Evolutionary conservation across 768 basidiomycete genomes (phyloP), one percentile per base, ranked within the genome.

Genomic region (Plicaturopsis crispa): DNA sequence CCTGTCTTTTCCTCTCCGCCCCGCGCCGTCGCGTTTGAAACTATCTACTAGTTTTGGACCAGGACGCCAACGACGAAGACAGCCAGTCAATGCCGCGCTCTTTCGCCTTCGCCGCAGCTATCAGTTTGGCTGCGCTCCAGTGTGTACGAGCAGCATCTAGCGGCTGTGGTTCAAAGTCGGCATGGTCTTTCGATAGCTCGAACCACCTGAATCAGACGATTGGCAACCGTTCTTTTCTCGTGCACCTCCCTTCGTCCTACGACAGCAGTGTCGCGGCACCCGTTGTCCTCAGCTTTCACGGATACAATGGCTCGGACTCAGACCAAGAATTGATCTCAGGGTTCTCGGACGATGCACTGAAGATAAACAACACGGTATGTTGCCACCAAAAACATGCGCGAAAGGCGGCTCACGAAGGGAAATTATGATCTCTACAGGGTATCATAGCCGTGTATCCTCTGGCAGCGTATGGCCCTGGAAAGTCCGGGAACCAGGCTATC

Each of bases 401-500:
- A n/a, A n/a, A n/a, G n/a, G n/a, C n/a, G n/a, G n/a, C n/a, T n/a
- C n/a, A n/a, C n/a, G n/a, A n/a, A n/a, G n/a, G n/a, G n/a, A n/a
- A n/a, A n/a, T n/a, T n/a, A n/a, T n/a, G n/a, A n/a, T n/a, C n/a
- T n/a, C n/a, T n/a, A n/a, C n/a, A n/a, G n/a, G n/a, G n/a, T n/a
- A n/a, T n/a, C n/a, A n/a, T n/a, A n/a, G n/a, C n/a, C n/a, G 46
- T 47, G 5, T 51, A 51, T 40, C 49, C 49, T 2, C 14, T 37
- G 4, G 49, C 35, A 2, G 31, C 24, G 4, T 48, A 24, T 13
- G 47, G 49, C 1, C 46, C 43, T 7, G 49, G 49, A 8, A 48
- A 45, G 21, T n/a, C 41, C 31, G 26, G 35, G 1, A 30, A 43
- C n/a, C 30, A 47, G 40, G 41, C 39, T 24, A 28, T 31, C 5